Base-by-base conservation (phyloP, 2,329 filamentous ascomycete species). In the Aquanectria penicillioides region DNA sequence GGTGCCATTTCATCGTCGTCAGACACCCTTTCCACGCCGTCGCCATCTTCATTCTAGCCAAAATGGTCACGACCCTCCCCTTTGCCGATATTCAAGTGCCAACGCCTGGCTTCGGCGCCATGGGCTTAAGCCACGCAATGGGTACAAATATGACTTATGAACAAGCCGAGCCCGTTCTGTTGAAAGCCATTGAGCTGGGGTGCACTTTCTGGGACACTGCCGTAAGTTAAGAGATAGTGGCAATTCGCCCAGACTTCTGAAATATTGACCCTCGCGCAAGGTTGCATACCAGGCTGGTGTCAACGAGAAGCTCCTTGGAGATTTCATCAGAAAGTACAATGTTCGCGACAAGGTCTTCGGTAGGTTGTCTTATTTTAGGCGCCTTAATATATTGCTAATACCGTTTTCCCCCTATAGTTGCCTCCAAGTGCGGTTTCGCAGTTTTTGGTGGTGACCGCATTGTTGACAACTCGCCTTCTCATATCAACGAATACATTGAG, bases 281-380 rank as follows among this genome's bases (percentile, higher is more conserved):
- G 79, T 82, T 18, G 73, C 77, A 4, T 83, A 83, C 57, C 66
- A 73, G 65, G 74, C 75, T 2, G 80, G 80, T 29, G 74, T 81
- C 11, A 83, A 83, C 44, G 81, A 83, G 52, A 81, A 80, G 67
- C 74, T 83, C 0, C 68, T 83, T 0, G 81, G 80, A 4, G 79
- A 82, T 26, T 83, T 83, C 58, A 81, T 83, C 59, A 67, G 76
- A 20, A 83, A 82, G 63, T 80, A 83, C 67, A 80, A 82, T 44
- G 71, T 80, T 9, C 78, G 81, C 2, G 80, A 82, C 52, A 81
- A 82, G 61, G 33, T 83, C n/a, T 82, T 83, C 60, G 67, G 79
- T 80, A 58, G 49, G 77, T 70, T 9, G 3, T 11, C 4, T n/a
- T 20, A 5, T 2, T 11, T 17, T 9, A 9, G 2, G 13, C 13